Conservation (phyloP, 257 asterid genomes). For the Solanum virginianum region DNA sequence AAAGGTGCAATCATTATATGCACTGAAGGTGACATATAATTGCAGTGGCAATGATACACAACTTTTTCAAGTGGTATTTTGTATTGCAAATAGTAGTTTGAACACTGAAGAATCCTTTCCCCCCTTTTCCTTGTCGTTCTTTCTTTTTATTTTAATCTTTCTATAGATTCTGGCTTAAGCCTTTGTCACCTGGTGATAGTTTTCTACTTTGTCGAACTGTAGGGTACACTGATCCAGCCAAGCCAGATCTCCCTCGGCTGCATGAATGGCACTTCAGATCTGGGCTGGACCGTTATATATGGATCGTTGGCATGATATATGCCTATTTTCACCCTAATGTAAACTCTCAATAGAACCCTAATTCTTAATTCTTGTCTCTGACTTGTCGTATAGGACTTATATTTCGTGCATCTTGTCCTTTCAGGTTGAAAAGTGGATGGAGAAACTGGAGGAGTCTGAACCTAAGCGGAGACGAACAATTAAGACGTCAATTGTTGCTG, state of each 20-base stretch:
- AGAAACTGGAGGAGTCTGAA: slow-evolving; percentile 86
- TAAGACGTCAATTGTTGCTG: slow-evolving; percentile 49
- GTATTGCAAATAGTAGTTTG: background rate
- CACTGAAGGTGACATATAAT: background rate
- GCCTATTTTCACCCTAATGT: slow-evolving; percentile 78
- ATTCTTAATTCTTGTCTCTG: background rate
- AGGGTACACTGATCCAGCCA: slow-evolving; percentile 91
- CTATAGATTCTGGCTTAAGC: background rate
- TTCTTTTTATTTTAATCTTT: background rate
- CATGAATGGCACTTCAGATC: slow-evolving; percentile 97
- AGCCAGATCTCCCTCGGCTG: slow-evolving; percentile 80
- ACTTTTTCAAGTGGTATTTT: background rate
- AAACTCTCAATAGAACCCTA: slow-evolving; percentile 5
- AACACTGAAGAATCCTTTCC: background rate
- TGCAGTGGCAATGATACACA: background rate
- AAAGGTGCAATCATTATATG: background rate
- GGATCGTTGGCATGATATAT: slow-evolving; percentile 82
- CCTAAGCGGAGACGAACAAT: slow-evolving; percentile 58
- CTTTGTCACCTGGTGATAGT: slow-evolving; percentile 5
- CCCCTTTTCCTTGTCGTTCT: background rate
- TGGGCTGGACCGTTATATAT: slow-evolving; percentile 84
- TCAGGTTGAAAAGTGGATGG: slow-evolving; percentile 95
- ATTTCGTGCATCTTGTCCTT: slow-evolving; percentile 3
- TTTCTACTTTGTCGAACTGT: slow-evolving; percentile 7
- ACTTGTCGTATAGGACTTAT: background rate